These are phyloP conservation scores for Phytophthora sp. DNA, from an alignment of 352 stramenopile species.

Conservation along the genomic window DNA sequence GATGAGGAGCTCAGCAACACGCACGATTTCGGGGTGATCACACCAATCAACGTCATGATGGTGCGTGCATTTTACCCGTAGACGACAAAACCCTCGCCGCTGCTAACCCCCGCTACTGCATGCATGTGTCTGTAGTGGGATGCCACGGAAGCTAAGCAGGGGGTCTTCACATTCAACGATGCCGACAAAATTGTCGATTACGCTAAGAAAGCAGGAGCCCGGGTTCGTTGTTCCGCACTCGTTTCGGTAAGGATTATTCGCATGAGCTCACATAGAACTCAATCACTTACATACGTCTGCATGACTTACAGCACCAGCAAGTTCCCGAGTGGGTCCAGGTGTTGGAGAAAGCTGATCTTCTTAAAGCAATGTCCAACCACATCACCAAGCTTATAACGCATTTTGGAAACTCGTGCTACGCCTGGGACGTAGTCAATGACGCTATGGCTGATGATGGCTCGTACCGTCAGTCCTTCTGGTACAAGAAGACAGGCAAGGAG, in stretches of 20 bases:
- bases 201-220: constrained; percentile 14
- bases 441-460: constrained; percentile 24
- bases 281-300: neutral
- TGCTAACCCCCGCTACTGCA: neutral
- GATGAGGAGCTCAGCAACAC: constrained; percentile 15
- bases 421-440: constrained; percentile 22
- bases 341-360: constrained; percentile 21
- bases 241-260: constrained; percentile 18
- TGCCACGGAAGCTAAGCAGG: constrained; percentile 19
- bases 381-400: constrained; percentile 29
- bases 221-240: constrained; percentile 23
- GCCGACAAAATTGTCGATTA: constrained; percentile 20
- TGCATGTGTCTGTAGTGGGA: constrained; percentile 4
- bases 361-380: constrained; percentile 25
- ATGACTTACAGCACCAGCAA: constrained; percentile 26
- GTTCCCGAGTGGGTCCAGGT: constrained; percentile 24
- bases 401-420: constrained; percentile 27
- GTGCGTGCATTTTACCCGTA: neutral
- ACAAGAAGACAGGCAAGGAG: constrained; percentile 24
- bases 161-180: constrained; percentile 12
- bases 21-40: constrained; percentile 27
- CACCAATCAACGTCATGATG: constrained; percentile 29
- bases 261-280: too few relatives aligned
- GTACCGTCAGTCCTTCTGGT: constrained; percentile 34
- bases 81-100: neutral